These are phyloP conservation scores for Podaxis carcinomalis DNA, from an alignment of 768 basidiomycete species.

Conservation along the genomic window DNA sequence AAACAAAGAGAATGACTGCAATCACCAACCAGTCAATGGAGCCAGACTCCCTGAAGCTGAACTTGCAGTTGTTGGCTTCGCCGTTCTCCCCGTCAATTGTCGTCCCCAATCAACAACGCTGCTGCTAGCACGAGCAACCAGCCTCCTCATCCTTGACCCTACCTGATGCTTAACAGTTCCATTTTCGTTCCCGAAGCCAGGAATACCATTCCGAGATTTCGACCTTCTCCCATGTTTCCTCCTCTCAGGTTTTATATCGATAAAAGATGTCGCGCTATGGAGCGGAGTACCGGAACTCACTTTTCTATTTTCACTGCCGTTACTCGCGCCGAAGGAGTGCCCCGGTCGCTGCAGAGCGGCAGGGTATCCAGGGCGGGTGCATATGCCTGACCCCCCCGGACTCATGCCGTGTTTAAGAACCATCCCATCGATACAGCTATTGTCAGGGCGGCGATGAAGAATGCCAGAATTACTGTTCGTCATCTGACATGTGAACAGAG, in stretches of 20 bases:
- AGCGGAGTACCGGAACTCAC: conserved; percentile 4
- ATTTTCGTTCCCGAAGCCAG: background rate
- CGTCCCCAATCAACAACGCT: conserved; percentile 23
- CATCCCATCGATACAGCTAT: background rate
- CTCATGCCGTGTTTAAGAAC: background rate
- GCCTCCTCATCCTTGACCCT: conserved; percentile 16
- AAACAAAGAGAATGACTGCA: background rate
- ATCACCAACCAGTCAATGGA: background rate
- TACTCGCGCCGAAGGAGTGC: background rate
- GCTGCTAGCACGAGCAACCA: conserved; percentile 21
- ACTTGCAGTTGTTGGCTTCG: background rate
- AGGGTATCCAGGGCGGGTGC: background rate
- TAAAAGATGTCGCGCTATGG: conserved; percentile 28
- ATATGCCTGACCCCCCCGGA: background rate
- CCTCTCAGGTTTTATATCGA: conserved; percentile 31
- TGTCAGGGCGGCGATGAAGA: background rate
- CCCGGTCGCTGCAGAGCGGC: background rate
- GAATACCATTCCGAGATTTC: background rate
- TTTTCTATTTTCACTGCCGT: conserved; percentile 1
- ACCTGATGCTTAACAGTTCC: background rate
- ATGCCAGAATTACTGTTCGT: background rate
- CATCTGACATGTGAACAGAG: background rate
- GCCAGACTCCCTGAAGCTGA: conserved; percentile 1
- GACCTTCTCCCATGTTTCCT: background rate
- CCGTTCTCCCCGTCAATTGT: conserved; percentile 13